Percentiles rank a stretch among this genome's conserved stretches.
Evolutionary conservation across 768 basidiomycete species (phyloP).

Genomic region (Tylopilus rubrobrunneus): DNA sequence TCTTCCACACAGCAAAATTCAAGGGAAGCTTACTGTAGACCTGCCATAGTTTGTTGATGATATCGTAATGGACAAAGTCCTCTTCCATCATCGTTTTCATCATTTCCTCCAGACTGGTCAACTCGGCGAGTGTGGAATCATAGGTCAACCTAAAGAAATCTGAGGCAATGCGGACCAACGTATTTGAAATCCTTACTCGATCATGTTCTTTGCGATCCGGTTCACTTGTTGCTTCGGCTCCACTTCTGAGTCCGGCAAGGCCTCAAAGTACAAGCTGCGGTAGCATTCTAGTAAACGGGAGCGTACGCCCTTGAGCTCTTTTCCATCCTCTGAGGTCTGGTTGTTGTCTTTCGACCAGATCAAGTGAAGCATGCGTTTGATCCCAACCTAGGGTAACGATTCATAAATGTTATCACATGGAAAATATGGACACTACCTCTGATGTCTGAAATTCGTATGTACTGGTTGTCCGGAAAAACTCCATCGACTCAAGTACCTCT

Average conservation of each 20-base stretch:
- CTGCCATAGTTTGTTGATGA: constrained; percentile 91
- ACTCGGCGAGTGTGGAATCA: constrained; percentile 86
- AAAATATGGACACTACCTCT: constrained; percentile 43
- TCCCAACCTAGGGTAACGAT: constrained; percentile 55
- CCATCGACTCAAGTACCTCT: constrained; percentile 80
- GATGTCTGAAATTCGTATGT: constrained; percentile 80
- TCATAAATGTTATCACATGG: neutral
- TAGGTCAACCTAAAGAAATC: constrained; percentile 68
- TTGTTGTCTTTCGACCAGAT: constrained; percentile 96
- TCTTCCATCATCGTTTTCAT: constrained; percentile 96
- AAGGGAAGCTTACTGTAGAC: constrained; percentile 71
- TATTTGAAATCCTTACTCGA: constrained; percentile 59
- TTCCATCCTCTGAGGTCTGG: constrained; percentile 68
- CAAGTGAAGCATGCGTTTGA: constrained; percentile 95
- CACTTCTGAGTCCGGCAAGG: constrained; percentile 51
- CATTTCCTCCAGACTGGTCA: constrained; percentile 95
- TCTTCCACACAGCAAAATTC: neutral
- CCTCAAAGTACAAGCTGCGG: constrained; percentile 82
- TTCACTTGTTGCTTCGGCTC: constrained; percentile 84
- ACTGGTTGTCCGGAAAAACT: constrained; percentile 82
- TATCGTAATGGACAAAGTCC: constrained; percentile 74
- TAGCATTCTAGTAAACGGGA: constrained; percentile 88
- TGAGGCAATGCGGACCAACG: neutral
- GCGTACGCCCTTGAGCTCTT: constrained; percentile 84
- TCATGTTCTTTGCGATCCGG: constrained; percentile 94